phyloP scores from a whole-genome alignment of 139 green algal species.

The Chlorella sorokiniana region DNA sequence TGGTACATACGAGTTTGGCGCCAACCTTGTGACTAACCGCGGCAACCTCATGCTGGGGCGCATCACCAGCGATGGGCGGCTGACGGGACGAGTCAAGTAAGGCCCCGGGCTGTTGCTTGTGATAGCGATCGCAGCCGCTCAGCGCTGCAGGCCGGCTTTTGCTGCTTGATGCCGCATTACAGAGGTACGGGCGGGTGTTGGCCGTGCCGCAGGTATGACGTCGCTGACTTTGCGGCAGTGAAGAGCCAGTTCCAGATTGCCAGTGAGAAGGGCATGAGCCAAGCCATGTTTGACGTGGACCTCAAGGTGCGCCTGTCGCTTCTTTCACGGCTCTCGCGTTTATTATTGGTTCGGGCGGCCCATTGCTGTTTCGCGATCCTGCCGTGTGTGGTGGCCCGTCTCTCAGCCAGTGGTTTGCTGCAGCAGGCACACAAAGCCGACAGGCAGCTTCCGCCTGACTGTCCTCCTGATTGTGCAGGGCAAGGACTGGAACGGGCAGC shows the following conservation, averaged over 20 bases:
- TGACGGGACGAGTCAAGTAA: constrained; percentile 84
- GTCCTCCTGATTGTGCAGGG: constrained; percentile 59
- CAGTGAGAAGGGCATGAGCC: constrained; percentile 71
- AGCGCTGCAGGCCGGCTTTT: neutral
- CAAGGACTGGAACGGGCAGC: constrained; percentile 93
- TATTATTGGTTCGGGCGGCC: too few relatives aligned
- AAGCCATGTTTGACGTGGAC: constrained; percentile 71
- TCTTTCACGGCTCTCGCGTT: too few relatives aligned
- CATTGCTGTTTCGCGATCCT: too few relatives aligned
- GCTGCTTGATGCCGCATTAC: neutral
- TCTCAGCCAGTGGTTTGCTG: too few relatives aligned
- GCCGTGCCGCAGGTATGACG: constrained; percentile 72
- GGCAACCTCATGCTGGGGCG: constrained; percentile 86
- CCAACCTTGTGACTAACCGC: constrained; percentile 91
- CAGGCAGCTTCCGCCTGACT: neutral
- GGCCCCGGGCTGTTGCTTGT: neutral
- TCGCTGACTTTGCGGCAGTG: constrained; percentile 71
- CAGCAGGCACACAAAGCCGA: too few relatives aligned
- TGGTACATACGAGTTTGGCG: constrained; percentile 97
- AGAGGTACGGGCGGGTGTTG: neutral
- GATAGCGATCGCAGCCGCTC: neutral
- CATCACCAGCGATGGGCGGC: constrained; percentile 85
- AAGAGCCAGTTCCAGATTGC: constrained; percentile 91
- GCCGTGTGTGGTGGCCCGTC: too few relatives aligned
- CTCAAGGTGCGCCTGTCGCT: too few relatives aligned